A percentile compares a stretch with the other conserved stretches of the same genome.
Evolutionary conservation across 192 early-diverging fungal genomes (phyloP).

Genomic region (Geranomyces variabilis): DNA sequence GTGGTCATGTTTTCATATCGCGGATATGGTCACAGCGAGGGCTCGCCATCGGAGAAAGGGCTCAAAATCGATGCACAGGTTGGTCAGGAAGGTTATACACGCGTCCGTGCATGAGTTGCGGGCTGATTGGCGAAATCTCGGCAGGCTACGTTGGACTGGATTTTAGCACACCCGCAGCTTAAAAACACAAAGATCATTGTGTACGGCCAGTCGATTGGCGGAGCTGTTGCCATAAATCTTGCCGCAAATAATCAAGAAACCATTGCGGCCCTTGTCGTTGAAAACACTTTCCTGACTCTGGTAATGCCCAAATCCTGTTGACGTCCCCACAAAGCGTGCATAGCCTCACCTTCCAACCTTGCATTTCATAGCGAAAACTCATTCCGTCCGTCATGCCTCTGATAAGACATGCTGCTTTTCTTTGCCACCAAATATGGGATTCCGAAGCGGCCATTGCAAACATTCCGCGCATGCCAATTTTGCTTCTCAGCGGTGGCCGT

Average conservation of each 20-base stretch:
- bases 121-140: neutral
- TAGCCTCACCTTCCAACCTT: neutral
- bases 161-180: slow-evolving; percentile 73
- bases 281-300: slow-evolving; percentile 92
- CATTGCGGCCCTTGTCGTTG: slow-evolving; percentile 83
- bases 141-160: slow-evolving; percentile 82
- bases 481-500: slow-evolving; percentile 77
- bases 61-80: slow-evolving; percentile 86
- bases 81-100: neutral
- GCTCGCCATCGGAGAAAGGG: slow-evolving; percentile 83
- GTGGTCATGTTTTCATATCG: slow-evolving; percentile 98
- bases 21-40: slow-evolving; percentile 91
- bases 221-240: slow-evolving; percentile 90
- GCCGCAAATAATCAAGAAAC: slow-evolving; percentile 76
- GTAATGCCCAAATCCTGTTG: slow-evolving; percentile 45
- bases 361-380: slow-evolving; percentile 67
- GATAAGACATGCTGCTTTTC: slow-evolving; percentile 71
- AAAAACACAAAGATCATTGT: slow-evolving; percentile 79
- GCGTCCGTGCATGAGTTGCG: neutral
- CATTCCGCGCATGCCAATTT: slow-evolving; percentile 68
- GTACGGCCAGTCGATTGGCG: slow-evolving; percentile 96
- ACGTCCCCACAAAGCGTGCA: neutral
- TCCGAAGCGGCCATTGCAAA: slow-evolving; percentile 72
- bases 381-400: slow-evolving; percentile 84
- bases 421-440: slow-evolving; percentile 90